These are phyloP conservation scores for Heliosperma pusillum DNA, from an alignment of 148 eudicot species.

Conservation along the genomic window DNA sequence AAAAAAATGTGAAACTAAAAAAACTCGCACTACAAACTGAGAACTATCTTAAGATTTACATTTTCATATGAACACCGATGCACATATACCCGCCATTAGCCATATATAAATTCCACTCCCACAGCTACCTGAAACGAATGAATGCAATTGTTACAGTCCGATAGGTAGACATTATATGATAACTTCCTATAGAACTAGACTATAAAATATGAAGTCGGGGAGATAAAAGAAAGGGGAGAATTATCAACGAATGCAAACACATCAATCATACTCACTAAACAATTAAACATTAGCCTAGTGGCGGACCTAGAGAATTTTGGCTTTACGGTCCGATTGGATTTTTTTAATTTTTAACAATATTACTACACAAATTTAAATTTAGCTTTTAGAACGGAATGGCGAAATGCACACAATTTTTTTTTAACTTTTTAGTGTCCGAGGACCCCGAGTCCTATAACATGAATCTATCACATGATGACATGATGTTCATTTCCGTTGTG, in stretches of 20 bases:
- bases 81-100: neutral
- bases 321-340: neutral
- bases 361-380: no score
- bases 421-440: no score
- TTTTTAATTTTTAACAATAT: no score
- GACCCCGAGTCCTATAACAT: no score
- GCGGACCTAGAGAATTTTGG: no score
- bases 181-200: neutral
- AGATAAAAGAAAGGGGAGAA: neutral
- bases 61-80: slow-evolving; percentile 10
- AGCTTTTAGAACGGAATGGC: no score
- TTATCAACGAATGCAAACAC: neutral
- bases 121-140: slow-evolving; percentile 17
- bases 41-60: slow-evolving; percentile 5
- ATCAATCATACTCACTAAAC: no score
- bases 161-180: neutral
- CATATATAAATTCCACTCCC: neutral
- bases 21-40: slow-evolving; percentile 14
- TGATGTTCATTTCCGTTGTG: no score
- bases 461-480: no score
- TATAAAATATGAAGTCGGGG: neutral
- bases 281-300: no score
- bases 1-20: slow-evolving; percentile 2
- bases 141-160: neutral
- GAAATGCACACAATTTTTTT: no score